Evolutionary conservation across 768 basidiomycete species (phyloP), one percentile per base, ranked within the genome.

Genomic region (Harrya chromipes): DNA sequence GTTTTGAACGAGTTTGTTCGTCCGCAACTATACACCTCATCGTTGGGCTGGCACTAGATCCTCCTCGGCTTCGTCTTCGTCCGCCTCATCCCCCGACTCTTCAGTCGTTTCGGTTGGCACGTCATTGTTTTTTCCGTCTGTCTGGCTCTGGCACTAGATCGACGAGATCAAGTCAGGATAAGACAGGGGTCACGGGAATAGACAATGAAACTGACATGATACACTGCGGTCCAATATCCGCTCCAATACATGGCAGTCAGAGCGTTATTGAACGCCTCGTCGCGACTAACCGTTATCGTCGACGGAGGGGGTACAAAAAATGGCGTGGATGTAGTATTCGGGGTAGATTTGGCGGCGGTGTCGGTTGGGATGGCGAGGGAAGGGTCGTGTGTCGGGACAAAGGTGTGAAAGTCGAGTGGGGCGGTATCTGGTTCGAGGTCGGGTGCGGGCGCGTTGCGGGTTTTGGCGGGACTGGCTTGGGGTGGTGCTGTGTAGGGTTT

Each of bases 221-320:
- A 91, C 40, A 90, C 77, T 1, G 88, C 88, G 3, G 87, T 89
- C 88, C 89, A 92, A 64, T 91, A 92, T 17, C 89, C 90, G 20
- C 77, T 74, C 89, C 90, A 91, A 64, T 91, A 92, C 82, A 86
- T 90, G 16, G 90, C 87, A 26, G 75, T 78, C 60, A 90, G 56
- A 5, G 88, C 90, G 41, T 82, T 81, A 21, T 76, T 72, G 66
- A 91, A 91, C 1, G 87, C 87, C 58, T 91, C 86, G 53, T 91
- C 87, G 56, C 78, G 81, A 54, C 74, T 77, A 16, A 82, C 78
- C 64, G 71, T 70, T 2, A 63, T 55, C 8, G 69, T 73, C 6
- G 68, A 56, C 13, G 68, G 62, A 16, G 63, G 57, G 19, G 72
- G 70, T 3, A 68, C 43, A 46, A 62, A 64, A 35, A 64, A 61